Evolutionary conservation across 2,329 filamentous ascomycete genomes (phyloP).

Genomic region (Aureobasidium melanogenum): DNA sequence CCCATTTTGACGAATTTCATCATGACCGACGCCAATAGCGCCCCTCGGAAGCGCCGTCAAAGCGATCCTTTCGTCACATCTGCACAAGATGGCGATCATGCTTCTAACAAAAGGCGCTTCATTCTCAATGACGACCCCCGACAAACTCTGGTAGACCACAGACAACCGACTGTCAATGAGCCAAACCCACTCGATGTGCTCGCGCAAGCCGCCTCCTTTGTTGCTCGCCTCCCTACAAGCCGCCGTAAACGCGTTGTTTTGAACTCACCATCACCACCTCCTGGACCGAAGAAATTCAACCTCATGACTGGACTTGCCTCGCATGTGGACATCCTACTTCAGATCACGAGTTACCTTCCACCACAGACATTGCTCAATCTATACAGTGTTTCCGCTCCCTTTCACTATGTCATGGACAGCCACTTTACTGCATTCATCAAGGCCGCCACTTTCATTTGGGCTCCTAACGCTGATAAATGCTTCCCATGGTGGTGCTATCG

Average conservation of each 20-base stretch:
- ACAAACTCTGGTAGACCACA: neutral
- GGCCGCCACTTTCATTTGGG: constrained; percentile 44
- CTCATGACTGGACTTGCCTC: constrained; percentile 26
- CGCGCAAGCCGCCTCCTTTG: neutral
- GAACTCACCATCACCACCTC: neutral
- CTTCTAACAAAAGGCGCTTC: neutral
- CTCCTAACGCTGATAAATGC: constrained; percentile 46
- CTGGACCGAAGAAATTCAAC: constrained; percentile 19
- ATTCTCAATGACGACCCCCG: neutral
- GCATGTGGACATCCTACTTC: constrained; percentile 44
- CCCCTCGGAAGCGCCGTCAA: neutral
- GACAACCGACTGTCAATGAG: neutral
- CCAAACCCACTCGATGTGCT: neutral
- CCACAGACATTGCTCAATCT: constrained; percentile 52
- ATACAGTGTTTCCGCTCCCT: constrained; percentile 55
- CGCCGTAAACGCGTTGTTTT: constrained; percentile 1
- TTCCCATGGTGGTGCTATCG: constrained; percentile 56
- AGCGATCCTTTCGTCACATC: neutral
- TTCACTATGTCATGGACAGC: constrained; percentile 52
- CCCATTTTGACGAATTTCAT: neutral
- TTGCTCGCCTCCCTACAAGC: neutral
- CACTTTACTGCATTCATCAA: constrained; percentile 52
- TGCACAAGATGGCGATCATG: neutral
- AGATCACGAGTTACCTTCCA: constrained; percentile 46
- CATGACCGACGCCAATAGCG: neutral